Evolutionary conservation across 2,329 filamentous ascomycete genomes (phyloP), one percentile per base, ranked within the genome.

Genomic region (Acrocalymma vagum): DNA sequence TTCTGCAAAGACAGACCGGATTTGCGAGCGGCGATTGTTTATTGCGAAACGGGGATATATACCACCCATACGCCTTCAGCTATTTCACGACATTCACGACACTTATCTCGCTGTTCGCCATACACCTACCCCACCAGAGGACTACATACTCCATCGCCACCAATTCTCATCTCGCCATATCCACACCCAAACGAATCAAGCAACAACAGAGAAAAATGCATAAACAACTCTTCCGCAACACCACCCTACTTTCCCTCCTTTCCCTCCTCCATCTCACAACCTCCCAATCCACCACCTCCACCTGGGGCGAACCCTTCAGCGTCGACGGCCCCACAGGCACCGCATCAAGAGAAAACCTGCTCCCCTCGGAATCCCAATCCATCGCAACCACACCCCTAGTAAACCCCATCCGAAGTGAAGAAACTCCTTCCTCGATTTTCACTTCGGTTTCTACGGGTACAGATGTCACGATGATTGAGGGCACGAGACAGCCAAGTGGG

Each of bases 161-260:
- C n/a, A n/a, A n/a, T n/a, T n/a, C n/a, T n/a, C n/a, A n/a, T n/a
- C n/a, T n/a, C n/a, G n/a, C n/a, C n/a, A n/a, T n/a, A n/a, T n/a
- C n/a, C n/a, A n/a, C n/a, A n/a, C n/a, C n/a, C n/a, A n/a, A n/a
- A n/a, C n/a, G n/a, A n/a, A n/a, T n/a, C n/a, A n/a, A n/a, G n/a
- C n/a, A n/a, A n/a, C n/a, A n/a, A n/a, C n/a, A n/a, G n/a, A n/a
- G n/a, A n/a, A n/a, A n/a, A 9, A 45, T 49, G 45, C 37, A 26
- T 15, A 28, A 23, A 21, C 33, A 28, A n/a, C 25, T 21, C 18
- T 30, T 32, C 24, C 22, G 33, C 29, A 33, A 24, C 14, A 38
- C 32, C 16, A 39, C 37, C 20, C 32, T 48, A 24, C 36, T 47
- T 29, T 47, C 40, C 35, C 36, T 48, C 22, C 33, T 52, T n/a